Conservation (phyloP, 495 filamentous ascomycete genomes). For the Penicillium waksmanii region DNA sequence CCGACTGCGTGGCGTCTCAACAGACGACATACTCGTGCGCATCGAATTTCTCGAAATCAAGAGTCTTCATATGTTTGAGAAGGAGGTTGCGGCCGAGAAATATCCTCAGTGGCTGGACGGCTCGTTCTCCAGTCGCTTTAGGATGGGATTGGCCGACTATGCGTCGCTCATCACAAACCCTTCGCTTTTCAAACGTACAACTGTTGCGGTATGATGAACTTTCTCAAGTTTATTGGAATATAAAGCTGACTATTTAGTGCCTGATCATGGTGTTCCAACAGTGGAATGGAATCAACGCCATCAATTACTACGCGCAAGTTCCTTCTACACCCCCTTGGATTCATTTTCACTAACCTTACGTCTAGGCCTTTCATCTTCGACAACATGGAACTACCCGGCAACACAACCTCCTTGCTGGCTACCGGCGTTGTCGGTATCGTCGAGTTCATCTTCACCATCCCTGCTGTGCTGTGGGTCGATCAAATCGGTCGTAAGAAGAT, state of each 20-base stretch:
- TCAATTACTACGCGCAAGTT: slow-evolving; percentile 35
- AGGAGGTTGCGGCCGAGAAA: slow-evolving; percentile 61
- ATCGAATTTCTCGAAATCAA: slow-evolving; percentile 82
- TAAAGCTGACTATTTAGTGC: slow-evolving; percentile 24
- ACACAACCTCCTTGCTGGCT: slow-evolving; percentile 67
- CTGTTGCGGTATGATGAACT: slow-evolving; percentile 33
- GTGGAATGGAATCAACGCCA: slow-evolving; percentile 58
- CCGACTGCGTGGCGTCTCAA: slow-evolving; percentile 59
- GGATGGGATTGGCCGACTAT: slow-evolving; percentile 36
- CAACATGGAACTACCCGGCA: slow-evolving; percentile 38
- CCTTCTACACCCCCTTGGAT: neutral
- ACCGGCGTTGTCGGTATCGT: slow-evolving; percentile 76
- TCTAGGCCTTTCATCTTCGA: slow-evolving; percentile 42
- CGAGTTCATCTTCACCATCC: slow-evolving; percentile 71
- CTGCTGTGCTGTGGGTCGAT: slow-evolving; percentile 76
- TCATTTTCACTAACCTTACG: neutral
- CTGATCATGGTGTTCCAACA: slow-evolving; percentile 61
- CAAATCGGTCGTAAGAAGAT: slow-evolving; percentile 73
- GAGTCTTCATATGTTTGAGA: slow-evolving; percentile 74
- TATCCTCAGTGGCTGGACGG: slow-evolving; percentile 38
- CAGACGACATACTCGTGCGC: slow-evolving; percentile 66
- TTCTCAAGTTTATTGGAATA: neutral
- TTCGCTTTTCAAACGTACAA: slow-evolving; percentile 41
- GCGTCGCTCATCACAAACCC: slow-evolving; percentile 37
- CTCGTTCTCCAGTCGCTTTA: slow-evolving; percentile 35